Conservation (phyloP, 805 yeast genomes). For the Candida lessepsii region DNA sequence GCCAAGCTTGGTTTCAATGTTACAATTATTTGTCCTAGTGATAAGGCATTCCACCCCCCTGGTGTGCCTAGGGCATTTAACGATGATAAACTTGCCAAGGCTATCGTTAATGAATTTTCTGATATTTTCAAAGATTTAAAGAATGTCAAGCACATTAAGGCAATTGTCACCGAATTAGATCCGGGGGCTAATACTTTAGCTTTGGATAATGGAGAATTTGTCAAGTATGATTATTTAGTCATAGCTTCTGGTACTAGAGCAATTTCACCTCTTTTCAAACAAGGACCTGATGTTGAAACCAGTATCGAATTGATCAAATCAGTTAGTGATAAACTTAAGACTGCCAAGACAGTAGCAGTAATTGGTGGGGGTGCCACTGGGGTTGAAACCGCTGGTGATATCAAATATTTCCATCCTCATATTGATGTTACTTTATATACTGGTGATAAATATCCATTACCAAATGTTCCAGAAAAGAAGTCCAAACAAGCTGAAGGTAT, state of each 20-base stretch:
- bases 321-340: constrained; percentile 16
- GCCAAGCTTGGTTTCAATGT: constrained; percentile 14
- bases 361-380: constrained; percentile 43
- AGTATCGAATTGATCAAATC: constrained; percentile 17
- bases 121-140: constrained; percentile 16
- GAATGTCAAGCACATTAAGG: constrained; percentile 20
- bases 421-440: constrained; percentile 25
- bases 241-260: constrained; percentile 35
- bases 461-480: constrained; percentile 15
- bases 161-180: constrained; percentile 24
- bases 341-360: constrained; percentile 30
- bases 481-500: constrained; percentile 16
- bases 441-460: constrained; percentile 21
- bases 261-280: constrained; percentile 24
- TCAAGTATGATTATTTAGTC: constrained; percentile 32
- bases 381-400: constrained; percentile 39
- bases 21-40: constrained; percentile 21
- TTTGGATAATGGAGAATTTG: constrained; percentile 12
- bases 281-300: constrained; percentile 18
- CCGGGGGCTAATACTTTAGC: constrained; percentile 21
- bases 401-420: constrained; percentile 22
- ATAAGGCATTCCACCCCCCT: constrained; percentile 23
- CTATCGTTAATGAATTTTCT: constrained; percentile 20
- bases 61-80: constrained; percentile 33
- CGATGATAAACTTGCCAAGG: constrained; percentile 19